Percentiles rank a stretch among this genome's conserved stretches.
Evolutionary conservation across 257 asterid genomes (phyloP).

Genomic region (Craterostigma plantagineum): DNA sequence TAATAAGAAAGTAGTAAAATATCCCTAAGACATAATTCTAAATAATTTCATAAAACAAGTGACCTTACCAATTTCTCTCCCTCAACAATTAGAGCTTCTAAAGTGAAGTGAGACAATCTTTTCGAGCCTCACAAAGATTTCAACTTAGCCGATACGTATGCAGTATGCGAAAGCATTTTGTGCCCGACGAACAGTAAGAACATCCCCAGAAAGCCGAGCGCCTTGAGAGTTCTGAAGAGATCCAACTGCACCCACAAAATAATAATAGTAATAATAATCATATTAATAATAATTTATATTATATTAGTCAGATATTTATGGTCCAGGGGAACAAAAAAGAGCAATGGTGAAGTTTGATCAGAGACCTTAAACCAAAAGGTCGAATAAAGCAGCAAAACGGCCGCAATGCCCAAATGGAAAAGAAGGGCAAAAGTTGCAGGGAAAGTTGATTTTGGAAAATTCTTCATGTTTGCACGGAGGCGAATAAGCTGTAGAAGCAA

Average conservation of each 20-base stretch:
- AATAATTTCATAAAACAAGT: too few species aligned
- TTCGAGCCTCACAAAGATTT: conserved; percentile 29
- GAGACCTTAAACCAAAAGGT: conserved; percentile 94
- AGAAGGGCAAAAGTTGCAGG: conserved; percentile 58
- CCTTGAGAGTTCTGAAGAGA: conserved; percentile 51
- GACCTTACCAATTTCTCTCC: too few species aligned
- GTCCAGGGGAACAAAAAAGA: too few species aligned
- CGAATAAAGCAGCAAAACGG: conserved; percentile 60
- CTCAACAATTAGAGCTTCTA: too few species aligned
- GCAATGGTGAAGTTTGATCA: too few species aligned
- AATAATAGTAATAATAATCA: too few species aligned
- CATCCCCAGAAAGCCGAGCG: conserved; percentile 44
- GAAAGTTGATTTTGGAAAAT: conserved; percentile 46
- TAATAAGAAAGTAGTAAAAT: too few species aligned
- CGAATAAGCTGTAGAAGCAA: conserved; percentile 36
- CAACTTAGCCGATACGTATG: conserved; percentile 38
- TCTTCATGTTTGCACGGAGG: conserved; percentile 68
- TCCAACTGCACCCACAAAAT: conserved; percentile 39
- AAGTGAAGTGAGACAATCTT: too few species aligned
- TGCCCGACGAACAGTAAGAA: conserved; percentile 60
- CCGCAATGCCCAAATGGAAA: conserved; percentile 75
- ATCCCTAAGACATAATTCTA: too few species aligned
- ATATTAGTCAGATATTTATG: too few species aligned
- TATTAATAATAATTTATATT: too few species aligned
- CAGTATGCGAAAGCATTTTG: conserved; percentile 48